Base-by-base conservation (phyloP, 1,139 yeast genomes). In the Suhomyces coccinellae region DNA sequence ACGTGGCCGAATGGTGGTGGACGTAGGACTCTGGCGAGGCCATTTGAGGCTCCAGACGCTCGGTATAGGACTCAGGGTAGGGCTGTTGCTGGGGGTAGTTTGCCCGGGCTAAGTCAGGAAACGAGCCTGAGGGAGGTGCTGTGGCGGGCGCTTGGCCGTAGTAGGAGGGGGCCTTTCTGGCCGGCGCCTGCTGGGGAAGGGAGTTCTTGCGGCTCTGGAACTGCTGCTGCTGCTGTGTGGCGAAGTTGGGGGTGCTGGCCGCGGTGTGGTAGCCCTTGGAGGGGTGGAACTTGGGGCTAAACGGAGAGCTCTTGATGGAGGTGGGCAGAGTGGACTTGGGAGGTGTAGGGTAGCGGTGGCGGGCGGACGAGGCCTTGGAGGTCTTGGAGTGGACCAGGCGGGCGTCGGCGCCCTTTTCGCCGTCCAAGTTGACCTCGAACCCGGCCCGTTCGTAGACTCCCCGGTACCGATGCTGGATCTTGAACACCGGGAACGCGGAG, bases 371-470 rank as follows among this genome's bases (percentile, higher is more conserved):
- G 24, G 24, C 24, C 24, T 20, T 20, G 24, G 24, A 40, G 2
- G 38, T 24, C 17, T 27, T 39, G 26, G 52, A 50, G 17, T 41
- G 36, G 27, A 51, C 30, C 9, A 54, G 52, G 22, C 47, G 48
- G 41, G 39, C 44, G 20, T 50, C 57, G n/a, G 41, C 46, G 48
- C 45, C 37, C 42, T 46, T 16, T 20, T 28, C 34, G 32, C 39
- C 44, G 36, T 35, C 38, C 46, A 58, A 56, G 51, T 70, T 70
- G 29, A 80, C 79, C 37, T 82, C 86, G 53, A 82, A 82, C 0
- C 87, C 87, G 0, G 87, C 87, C 53, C 86, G 63, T 59, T 82
- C 87, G 52, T 82, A 76, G 5, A 81, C 87, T 1, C 85, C 83
- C 53, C 71, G 71, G 58, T 80, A 81, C 33, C 79, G 65, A 42